Percentiles rank a stretch among this genome's conserved stretches.
Conservation (phyloP, 331 rosid genomes). For the Stylosanthes scabra region DNA sequence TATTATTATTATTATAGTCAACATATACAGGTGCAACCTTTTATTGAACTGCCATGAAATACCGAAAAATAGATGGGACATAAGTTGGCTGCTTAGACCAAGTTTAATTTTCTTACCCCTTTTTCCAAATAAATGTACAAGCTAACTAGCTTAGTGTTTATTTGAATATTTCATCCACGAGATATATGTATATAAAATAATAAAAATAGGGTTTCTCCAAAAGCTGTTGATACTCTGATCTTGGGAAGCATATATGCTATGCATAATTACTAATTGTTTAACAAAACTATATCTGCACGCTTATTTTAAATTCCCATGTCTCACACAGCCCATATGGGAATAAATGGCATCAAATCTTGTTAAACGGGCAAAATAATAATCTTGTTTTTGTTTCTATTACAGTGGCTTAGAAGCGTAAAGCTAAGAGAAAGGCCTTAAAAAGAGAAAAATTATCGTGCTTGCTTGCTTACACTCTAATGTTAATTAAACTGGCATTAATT, state of each 20-base stretch:
- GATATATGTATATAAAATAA: neutral
- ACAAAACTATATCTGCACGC: neutral
- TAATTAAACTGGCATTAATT: neutral
- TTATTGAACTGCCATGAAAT: neutral
- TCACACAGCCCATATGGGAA: neutral
- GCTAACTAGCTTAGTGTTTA: no score
- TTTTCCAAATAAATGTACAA: neutral
- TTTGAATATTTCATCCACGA: no score
- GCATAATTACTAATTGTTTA: neutral
- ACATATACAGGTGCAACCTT: neutral
- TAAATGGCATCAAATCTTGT: neutral
- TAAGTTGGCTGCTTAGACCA: conserved; percentile 2
- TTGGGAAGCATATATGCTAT: neutral
- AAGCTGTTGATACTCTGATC: neutral
- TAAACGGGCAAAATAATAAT: neutral
- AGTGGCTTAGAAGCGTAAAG: neutral
- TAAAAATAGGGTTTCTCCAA: conserved; percentile 2
- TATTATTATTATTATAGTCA: neutral
- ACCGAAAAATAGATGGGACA: neutral
- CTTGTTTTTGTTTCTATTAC: neutral
- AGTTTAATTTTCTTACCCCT: neutral
- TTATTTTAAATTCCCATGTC: neutral
- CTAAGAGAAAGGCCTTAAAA: neutral
- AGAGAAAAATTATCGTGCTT: neutral
- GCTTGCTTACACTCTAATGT: neutral